phyloP scores from a whole-genome alignment of 2,329 filamentous ascomycete species.

The Thielaviopsis ethacetica region DNA sequence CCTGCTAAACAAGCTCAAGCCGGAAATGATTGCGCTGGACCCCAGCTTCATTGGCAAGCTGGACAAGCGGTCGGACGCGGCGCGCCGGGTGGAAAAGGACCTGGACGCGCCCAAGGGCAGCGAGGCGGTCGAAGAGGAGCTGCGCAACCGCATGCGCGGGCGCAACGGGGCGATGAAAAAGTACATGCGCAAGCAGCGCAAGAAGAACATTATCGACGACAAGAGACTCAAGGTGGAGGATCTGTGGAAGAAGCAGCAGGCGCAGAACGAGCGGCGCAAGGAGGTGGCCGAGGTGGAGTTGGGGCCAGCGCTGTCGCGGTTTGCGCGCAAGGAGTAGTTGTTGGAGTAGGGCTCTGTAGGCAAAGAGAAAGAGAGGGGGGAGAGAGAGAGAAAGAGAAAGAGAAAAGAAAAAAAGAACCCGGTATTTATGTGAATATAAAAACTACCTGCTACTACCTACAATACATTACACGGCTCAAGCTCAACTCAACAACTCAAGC shows the following conservation, averaged over 20 bases:
- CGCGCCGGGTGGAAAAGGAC: conserved; percentile 61
- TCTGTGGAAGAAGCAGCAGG: conserved; percentile 56
- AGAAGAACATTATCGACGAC: conserved; percentile 91
- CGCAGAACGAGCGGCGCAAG: conserved; percentile 45
- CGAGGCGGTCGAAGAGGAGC: conserved; percentile 34
- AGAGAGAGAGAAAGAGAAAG: not conserved
- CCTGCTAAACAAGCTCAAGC: conserved; percentile 84
- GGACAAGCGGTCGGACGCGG: conserved; percentile 63
- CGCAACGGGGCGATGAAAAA: conserved; percentile 81
- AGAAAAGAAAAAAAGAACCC: not conserved
- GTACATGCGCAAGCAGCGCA: conserved; percentile 79
- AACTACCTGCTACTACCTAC: too few relatives aligned
- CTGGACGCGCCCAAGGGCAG: conserved; percentile 52
- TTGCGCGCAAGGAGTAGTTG: conserved; percentile 50
- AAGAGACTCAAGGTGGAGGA: conserved; percentile 76
- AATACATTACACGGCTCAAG: conserved; percentile 1
- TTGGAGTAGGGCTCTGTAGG: too few relatives aligned
- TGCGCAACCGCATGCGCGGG: conserved; percentile 65
- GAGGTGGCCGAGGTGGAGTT: conserved; percentile 54
- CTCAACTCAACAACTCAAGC: too few relatives aligned
- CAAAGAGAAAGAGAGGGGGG: not conserved
- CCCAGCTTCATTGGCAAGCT: conserved; percentile 83
- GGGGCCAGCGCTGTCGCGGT: conserved; percentile 73
- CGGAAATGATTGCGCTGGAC: conserved; percentile 92
- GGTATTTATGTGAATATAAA: too few relatives aligned